Evolutionary conservation across 2,329 filamentous ascomycete species (phyloP).

Genomic region (Macrophomina phaseolina): DNA sequence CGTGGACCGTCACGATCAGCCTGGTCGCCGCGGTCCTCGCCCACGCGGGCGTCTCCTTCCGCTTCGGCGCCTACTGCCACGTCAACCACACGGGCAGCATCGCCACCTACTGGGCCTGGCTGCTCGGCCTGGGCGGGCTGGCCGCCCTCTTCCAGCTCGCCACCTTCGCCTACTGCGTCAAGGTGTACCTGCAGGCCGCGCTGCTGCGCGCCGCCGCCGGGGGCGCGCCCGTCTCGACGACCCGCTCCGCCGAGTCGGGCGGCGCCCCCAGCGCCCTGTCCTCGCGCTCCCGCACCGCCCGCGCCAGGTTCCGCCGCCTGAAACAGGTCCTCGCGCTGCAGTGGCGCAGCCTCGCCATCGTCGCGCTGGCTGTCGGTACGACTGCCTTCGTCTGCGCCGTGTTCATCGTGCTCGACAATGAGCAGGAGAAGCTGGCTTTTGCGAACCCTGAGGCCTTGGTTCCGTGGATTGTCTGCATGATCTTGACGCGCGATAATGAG

Average conservation of each 20-base stretch:
- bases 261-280: slow-evolving; percentile 28
- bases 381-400: slow-evolving; percentile 93
- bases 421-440: slow-evolving; percentile 51
- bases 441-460: slow-evolving; percentile 32
- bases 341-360: slow-evolving; percentile 90
- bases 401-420: slow-evolving; percentile 79
- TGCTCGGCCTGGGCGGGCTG: slow-evolving; percentile 76
- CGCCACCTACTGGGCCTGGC: slow-evolving; percentile 88
- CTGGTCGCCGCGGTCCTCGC: slow-evolving; percentile 78
- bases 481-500: slow-evolving; percentile 32
- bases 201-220: background rate
- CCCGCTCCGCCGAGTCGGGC: background rate
- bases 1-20: slow-evolving; percentile 82
- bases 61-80: slow-evolving; percentile 90
- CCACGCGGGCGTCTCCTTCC: slow-evolving; percentile 90
- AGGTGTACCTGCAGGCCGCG: slow-evolving; percentile 77
- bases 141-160: slow-evolving; percentile 81
- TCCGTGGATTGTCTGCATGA: slow-evolving; percentile 36
- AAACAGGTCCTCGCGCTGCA: slow-evolving; percentile 86
- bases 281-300: slow-evolving; percentile 30
- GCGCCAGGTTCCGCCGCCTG: slow-evolving; percentile 63
- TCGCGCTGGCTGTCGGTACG: slow-evolving; percentile 86
- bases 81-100: slow-evolving; percentile 89
- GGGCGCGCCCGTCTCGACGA: background rate
- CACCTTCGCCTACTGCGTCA: slow-evolving; percentile 85